Percentiles rank a stretch among this genome's conserved stretches.
Evolutionary conservation across 306 rosid genomes (phyloP).

Genomic region (Castanea crenata): DNA sequence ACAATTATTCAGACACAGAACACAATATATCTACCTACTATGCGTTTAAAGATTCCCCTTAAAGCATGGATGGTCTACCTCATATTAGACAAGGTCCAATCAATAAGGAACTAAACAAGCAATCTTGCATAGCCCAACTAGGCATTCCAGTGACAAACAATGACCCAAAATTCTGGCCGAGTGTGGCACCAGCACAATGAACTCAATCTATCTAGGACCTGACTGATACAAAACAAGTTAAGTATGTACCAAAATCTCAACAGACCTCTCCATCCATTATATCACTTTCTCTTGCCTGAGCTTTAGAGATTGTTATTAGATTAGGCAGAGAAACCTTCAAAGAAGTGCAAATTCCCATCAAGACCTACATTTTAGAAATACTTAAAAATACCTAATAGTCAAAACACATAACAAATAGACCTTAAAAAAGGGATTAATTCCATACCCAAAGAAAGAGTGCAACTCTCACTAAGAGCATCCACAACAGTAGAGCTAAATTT

Average conservation of each 20-base stretch:
- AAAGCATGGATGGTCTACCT: too few relatives aligned
- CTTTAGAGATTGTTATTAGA: constrained; percentile 70
- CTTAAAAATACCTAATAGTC: background rate
- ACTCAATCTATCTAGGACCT: constrained; percentile 97
- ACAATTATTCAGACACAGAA: too few relatives aligned
- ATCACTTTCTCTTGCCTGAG: constrained; percentile 94
- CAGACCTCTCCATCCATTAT: constrained; percentile 86
- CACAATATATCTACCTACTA: too few relatives aligned
- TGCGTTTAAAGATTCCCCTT: too few relatives aligned
- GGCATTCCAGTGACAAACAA: constrained; percentile 86
- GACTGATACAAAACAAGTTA: constrained; percentile 71
- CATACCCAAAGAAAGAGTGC: constrained; percentile 96
- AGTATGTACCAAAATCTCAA: constrained; percentile 12
- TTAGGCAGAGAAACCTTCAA: constrained; percentile 62
- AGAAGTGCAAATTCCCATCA: constrained; percentile 15
- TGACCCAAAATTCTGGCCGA: constrained; percentile 91
- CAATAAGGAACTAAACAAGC: background rate
- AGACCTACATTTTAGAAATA: constrained; percentile 25
- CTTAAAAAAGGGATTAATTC: background rate
- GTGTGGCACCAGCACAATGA: constrained; percentile 97
- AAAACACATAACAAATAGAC: constrained; percentile 7
- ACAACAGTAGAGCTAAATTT: too few relatives aligned
- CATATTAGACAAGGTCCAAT: too few relatives aligned
- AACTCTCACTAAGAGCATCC: constrained; percentile 46
- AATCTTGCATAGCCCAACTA: constrained; percentile 81